A percentile compares a stretch with the other conserved stretches of the same genome.
Conservation (phyloP, 768 basidiomycete species). For the Phlebiopsis flavidoalba region DNA sequence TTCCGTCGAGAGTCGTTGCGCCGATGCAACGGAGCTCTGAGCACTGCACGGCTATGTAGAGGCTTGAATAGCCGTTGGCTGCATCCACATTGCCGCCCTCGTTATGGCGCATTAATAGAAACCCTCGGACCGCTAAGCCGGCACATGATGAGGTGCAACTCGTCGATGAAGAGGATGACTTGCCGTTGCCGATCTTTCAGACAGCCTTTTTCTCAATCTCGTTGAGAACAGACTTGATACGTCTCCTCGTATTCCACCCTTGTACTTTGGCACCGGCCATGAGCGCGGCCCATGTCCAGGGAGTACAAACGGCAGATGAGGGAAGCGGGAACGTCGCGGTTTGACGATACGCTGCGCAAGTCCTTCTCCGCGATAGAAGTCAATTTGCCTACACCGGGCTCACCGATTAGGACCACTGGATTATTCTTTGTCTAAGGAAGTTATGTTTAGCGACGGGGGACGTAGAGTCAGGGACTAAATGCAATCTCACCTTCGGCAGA, state of each 20-base stretch:
- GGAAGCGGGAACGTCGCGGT: constrained; percentile 81
- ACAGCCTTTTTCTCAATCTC: constrained; percentile 91
- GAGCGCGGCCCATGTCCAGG: constrained; percentile 91
- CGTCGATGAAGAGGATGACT: constrained; percentile 96
- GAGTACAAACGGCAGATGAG: constrained; percentile 74
- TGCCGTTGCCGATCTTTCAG: constrained; percentile 65
- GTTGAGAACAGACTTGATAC: constrained; percentile 86
- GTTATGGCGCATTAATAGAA: too few relatives aligned
- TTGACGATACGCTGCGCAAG: constrained; percentile 93
- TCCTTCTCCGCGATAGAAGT: constrained; percentile 92
- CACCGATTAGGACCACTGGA: constrained; percentile 94
- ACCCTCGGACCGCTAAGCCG: constrained; percentile 75
- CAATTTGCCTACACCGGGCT: constrained; percentile 94
- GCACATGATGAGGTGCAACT: constrained; percentile 94
- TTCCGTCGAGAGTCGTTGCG: constrained; percentile 88
- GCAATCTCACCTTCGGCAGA: constrained; percentile 59
- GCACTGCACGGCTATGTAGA: constrained; percentile 81
- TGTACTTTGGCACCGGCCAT: constrained; percentile 93
- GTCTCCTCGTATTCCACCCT: constrained; percentile 96
- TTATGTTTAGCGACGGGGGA: not conserved
- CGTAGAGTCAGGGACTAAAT: not conserved
- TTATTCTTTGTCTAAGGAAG: constrained; percentile 85
- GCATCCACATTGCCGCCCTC: constrained; percentile 94
- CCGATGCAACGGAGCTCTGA: constrained; percentile 71
- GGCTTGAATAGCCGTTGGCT: constrained; percentile 90